Conservation (phyloP, 164 flowering plant species). For the Nymphaea colorata region DNA sequence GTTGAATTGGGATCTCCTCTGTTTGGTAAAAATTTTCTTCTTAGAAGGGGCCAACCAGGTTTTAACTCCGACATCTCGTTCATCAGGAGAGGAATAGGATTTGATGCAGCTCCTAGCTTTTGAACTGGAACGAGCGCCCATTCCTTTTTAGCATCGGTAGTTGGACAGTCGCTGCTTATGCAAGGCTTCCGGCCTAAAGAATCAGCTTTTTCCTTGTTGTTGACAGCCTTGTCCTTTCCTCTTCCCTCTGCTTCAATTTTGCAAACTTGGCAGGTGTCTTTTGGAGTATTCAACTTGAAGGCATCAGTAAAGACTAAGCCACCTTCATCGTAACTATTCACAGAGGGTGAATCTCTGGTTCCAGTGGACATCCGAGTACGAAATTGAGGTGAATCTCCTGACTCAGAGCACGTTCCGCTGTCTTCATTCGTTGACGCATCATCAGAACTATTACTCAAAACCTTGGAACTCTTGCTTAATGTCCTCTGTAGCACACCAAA, state of each 20-base stretch:
- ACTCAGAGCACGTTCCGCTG: not conserved
- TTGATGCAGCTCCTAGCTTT: constrained; percentile 22
- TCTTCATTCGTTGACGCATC: not conserved
- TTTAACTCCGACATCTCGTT: constrained; percentile 38
- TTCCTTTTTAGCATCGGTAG: constrained; percentile 12
- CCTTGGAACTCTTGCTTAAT: constrained; percentile 24
- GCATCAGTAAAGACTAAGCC: not conserved
- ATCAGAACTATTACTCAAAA: constrained; percentile 9
- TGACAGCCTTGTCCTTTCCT: not conserved
- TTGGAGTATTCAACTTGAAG: not conserved
- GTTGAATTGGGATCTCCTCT: constrained; percentile 9
- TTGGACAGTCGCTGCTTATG: not conserved
- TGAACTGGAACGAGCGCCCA: constrained; percentile 56
- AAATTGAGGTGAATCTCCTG: not conserved
- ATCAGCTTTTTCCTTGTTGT: not conserved
- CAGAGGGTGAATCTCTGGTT: not conserved
- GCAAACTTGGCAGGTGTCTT: not conserved
- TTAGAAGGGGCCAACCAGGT: constrained; percentile 90
- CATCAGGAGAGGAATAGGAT: constrained; percentile 22
- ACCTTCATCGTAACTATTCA: not conserved
- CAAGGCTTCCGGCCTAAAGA: not conserved
- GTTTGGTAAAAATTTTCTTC: constrained; percentile 23
- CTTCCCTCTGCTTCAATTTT: not conserved
- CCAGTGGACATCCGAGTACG: not conserved
- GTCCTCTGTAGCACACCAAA: constrained; percentile 32